These are phyloP conservation scores for Odontarrhena argentea DNA, from an alignment of 345 rosid genomes.

Conservation along the genomic window DNA sequence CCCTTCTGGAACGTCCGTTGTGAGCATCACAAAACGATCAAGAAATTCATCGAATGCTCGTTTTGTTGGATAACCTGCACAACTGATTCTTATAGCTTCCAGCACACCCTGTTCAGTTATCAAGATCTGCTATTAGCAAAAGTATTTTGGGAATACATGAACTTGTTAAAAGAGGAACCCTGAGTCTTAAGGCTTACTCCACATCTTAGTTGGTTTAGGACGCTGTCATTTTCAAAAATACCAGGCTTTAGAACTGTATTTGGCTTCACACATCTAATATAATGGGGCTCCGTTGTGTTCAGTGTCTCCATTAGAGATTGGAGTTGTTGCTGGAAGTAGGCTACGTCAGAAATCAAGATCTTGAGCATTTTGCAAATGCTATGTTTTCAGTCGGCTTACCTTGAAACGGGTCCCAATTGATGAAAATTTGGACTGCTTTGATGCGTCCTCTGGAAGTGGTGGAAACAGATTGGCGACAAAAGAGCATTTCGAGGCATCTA, in stretches of 20 bases:
- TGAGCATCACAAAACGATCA: slow-evolving; percentile 78
- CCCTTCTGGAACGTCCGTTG: slow-evolving; percentile 66
- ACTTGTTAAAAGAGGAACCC: slow-evolving; percentile 16
- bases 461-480: slow-evolving; percentile 77
- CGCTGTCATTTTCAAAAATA: slow-evolving; percentile 58
- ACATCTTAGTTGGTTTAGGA: slow-evolving; percentile 64
- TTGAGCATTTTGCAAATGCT: slow-evolving; percentile 20
- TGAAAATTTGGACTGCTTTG: slow-evolving; percentile 77
- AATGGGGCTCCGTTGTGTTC: slow-evolving; percentile 68
- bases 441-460: slow-evolving; percentile 68
- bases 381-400: slow-evolving; percentile 42
- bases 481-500: slow-evolving; percentile 61
- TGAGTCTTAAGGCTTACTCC: slow-evolving; percentile 49
- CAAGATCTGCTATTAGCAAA: slow-evolving; percentile 20
- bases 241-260: slow-evolving; percentile 61
- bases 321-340: slow-evolving; percentile 60
- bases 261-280: slow-evolving; percentile 72
- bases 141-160: slow-evolving; percentile 12
- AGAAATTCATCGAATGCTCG: slow-evolving; percentile 77
- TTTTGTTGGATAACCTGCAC: slow-evolving; percentile 87
- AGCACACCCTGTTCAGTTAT: slow-evolving; percentile 70
- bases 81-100: slow-evolving; percentile 81
- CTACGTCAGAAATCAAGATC: slow-evolving; percentile 35
- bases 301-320: slow-evolving; percentile 66
- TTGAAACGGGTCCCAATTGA: slow-evolving; percentile 80